These are phyloP conservation scores for Yamadazyma dushanensis DNA, from an alignment of 1,139 yeast species.

Conservation along the genomic window DNA sequence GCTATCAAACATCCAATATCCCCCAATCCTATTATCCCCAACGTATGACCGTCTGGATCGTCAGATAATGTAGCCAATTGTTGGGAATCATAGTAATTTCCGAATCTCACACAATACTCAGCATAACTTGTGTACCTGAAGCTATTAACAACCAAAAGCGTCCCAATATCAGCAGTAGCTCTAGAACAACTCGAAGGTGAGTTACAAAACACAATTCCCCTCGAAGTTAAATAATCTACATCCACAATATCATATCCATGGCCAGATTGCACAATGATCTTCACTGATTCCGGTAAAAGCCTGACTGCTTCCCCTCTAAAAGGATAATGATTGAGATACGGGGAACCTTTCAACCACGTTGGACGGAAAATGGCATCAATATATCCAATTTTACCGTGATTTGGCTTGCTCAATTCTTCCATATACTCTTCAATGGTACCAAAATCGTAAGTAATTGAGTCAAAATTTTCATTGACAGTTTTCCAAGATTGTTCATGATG, in stretches of 20 bases:
- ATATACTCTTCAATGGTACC: conserved; percentile 29
- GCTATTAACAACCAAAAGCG: conserved; percentile 24
- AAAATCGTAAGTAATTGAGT: conserved; percentile 30
- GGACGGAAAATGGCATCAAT: conserved; percentile 35
- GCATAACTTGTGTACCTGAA: conserved; percentile 31
- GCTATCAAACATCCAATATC: conserved; percentile 37
- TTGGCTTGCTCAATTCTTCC: conserved; percentile 28
- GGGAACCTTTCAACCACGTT: conserved; percentile 33
- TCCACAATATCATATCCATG: conserved; percentile 42
- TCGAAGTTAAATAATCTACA: conserved; percentile 26
- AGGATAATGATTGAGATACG: conserved; percentile 31
- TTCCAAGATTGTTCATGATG: conserved; percentile 34
- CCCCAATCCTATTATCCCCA: conserved; percentile 39
- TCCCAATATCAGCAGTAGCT: conserved; percentile 38
- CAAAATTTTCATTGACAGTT: conserved; percentile 28
- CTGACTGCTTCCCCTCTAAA: conserved; percentile 30
- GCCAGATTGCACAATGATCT: conserved; percentile 24
- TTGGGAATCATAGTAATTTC: conserved; percentile 27
- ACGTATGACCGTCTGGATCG: conserved; percentile 32
- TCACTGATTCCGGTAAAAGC: conserved; percentile 29
- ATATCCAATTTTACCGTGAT: conserved; percentile 28
- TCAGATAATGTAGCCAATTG: conserved; percentile 23
- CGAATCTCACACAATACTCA: conserved; percentile 32
- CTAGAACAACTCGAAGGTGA: conserved; percentile 34
- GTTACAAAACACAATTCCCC: conserved; percentile 33